Base-by-base conservation (phyloP, 2,329 filamentous ascomycete genomes). In the Neonectria ditissima region DNA sequence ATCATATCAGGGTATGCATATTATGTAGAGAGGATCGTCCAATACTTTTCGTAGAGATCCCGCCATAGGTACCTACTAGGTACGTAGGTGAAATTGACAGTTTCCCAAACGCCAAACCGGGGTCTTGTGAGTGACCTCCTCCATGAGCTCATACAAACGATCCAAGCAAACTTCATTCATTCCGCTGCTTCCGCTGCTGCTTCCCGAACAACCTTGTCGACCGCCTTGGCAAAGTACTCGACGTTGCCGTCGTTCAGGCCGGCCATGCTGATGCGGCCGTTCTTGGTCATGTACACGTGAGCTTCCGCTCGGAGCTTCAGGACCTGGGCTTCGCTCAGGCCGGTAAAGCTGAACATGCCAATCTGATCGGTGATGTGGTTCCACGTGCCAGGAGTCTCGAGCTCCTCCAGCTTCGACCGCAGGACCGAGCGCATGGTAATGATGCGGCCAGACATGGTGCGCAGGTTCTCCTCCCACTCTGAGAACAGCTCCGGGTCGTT, bases 281-380 rank as follows among this genome's bases (percentile, higher is more conserved):
- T 99, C 88, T 97, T 97, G 70, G 95, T 98, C 88, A 95, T 94
- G 82, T 96, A 96, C 57, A 96, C 85, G 78, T 96, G 92, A 63
- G 84, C 87, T 54, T 92, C 87, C 65, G 88, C 84, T 55, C 90
- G 86, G 65, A 96, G 82, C 80, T 88, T 89, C 71, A 86, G 72
- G 8, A 95, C 92, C 77, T 96, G 92, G 66, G 87, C 77, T 81
- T 94, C 91, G 13, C 79, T 87, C 77, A 97, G 81, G 13, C 93
- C 93, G 1, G 93, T 97, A 79, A 97, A 99, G 79, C 91, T 95
- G 83, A 99, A 99, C 96, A 99, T 99, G 82, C 96, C 96, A 77
- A 99, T 99, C 86, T 99, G 96, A 74, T 97, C 92, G 16, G 94
- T 97, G 78, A 99, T 97, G 82, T 99, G 96, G 76, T 94, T 93